These are phyloP conservation scores for Peltaster fructicola DNA, from an alignment of 2,329 filamentous ascomycete genomes.

Conservation along the genomic window DNA sequence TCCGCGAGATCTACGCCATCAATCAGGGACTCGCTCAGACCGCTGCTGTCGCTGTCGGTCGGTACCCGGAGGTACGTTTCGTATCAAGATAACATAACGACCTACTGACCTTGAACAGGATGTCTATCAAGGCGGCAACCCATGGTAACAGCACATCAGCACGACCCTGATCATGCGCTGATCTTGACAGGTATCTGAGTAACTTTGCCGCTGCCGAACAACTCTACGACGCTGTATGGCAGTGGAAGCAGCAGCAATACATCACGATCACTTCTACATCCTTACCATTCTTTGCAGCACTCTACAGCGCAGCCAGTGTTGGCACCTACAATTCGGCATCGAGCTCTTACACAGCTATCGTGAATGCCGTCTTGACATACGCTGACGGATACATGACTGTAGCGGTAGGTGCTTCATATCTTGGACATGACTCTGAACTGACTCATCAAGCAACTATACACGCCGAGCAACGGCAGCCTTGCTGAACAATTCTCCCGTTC, in stretches of 20 bases:
- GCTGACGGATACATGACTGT: conserved; percentile 36
- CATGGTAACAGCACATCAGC: conserved; percentile 34
- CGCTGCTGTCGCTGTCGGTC: conserved; percentile 32
- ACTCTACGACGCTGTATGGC: conserved; percentile 57
- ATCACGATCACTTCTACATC: conserved; percentile 49
- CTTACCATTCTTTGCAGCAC: conserved; percentile 52
- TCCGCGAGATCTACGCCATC: conserved; percentile 51
- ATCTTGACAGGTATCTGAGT: conserved; percentile 34
- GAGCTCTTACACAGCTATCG: conserved; percentile 25
- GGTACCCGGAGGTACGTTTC: conserved; percentile 26
- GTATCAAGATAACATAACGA: too few relatives aligned
- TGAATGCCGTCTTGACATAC: conserved; percentile 44
- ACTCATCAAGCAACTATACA: conserved; percentile 22
- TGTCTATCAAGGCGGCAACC: conserved; percentile 59
- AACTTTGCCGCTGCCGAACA: conserved; percentile 66
- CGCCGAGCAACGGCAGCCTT: conserved; percentile 42
- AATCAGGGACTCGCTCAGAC: conserved; percentile 48
- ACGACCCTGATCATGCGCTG: neutral
- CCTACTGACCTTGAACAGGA: too few relatives aligned
- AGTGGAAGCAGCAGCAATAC: conserved; percentile 46
- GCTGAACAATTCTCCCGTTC: conserved; percentile 47
- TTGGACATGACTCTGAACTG: conserved; percentile 1
- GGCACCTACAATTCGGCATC: conserved; percentile 44
- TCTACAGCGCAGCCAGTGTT: conserved; percentile 37
- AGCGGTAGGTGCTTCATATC: conserved; percentile 6